Percentiles rank a stretch among this genome's conserved stretches.
phyloP scores from a whole-genome alignment of 2,329 filamentous ascomycete genomes.

The Alternaria viburni region DNA sequence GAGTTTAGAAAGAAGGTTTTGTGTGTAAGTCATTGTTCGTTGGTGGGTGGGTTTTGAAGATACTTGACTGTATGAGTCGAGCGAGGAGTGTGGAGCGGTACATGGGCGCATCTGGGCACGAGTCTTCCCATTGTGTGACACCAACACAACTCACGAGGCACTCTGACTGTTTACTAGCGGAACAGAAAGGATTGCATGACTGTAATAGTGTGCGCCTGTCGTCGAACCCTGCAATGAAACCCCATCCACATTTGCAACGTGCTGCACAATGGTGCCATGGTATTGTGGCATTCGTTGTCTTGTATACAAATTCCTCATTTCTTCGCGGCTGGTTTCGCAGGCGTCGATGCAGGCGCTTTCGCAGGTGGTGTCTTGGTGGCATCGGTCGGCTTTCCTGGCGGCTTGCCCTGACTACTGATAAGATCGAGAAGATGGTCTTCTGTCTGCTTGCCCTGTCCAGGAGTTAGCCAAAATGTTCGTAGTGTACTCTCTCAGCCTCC shows the following conservation, averaged over 20 bases:
- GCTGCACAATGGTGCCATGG: background rate
- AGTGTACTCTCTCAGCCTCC: background rate
- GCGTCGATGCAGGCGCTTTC: slow-evolving; percentile 14
- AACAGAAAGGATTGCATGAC: background rate
- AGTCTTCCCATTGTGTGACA: background rate
- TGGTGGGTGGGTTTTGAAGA: background rate
- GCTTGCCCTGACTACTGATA: slow-evolving; percentile 36
- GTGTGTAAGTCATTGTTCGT: background rate
- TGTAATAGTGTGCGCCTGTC: background rate
- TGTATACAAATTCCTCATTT: background rate
- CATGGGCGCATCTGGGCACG: background rate
- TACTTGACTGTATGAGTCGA: background rate
- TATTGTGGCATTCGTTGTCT: background rate
- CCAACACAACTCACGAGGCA: background rate
- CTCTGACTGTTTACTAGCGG: background rate
- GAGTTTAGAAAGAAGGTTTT: background rate
- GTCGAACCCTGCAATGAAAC: background rate
- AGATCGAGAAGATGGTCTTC: slow-evolving; percentile 40
- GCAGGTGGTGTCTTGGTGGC: slow-evolving; percentile 22
- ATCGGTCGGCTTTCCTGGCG: slow-evolving; percentile 17
- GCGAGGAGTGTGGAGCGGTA: background rate
- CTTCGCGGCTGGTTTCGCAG: slow-evolving; percentile 15
- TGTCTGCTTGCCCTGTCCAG: slow-evolving; percentile 20
- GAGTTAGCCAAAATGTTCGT: background rate
- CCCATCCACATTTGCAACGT: slow-evolving; percentile 1